Conservation (phyloP, 805 yeast genomes). For the Yamadazyma sp. region DNA sequence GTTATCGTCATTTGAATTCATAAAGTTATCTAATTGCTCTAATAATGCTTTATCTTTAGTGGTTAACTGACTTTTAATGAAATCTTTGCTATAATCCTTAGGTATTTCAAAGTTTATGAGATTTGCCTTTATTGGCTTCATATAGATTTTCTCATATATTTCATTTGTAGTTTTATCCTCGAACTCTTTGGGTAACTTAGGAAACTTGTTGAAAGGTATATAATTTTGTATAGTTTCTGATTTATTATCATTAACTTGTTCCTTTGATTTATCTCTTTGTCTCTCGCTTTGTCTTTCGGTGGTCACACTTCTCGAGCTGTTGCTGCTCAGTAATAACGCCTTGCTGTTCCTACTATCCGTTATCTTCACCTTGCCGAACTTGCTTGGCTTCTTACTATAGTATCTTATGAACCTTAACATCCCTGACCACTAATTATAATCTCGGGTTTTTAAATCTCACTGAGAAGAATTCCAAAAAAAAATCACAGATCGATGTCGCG, state of each 20-base stretch:
- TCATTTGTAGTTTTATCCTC: conserved; percentile 16
- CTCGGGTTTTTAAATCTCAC: no score
- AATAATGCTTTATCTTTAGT: conserved; percentile 24
- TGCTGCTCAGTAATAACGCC: background rate
- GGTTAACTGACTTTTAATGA: conserved; percentile 18
- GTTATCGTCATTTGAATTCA: conserved; percentile 21
- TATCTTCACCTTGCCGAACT: no score
- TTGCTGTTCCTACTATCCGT: background rate
- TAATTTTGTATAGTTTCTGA: no score
- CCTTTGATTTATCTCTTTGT: no score
- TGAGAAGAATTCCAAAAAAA: no score
- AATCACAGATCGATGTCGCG: no score
- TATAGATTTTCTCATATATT: conserved; percentile 12
- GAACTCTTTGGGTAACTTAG: conserved; percentile 23
- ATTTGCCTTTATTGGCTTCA: conserved; percentile 1
- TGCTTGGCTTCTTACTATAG: conserved; percentile 7
- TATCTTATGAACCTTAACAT: conserved; percentile 5
- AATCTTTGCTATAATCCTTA: conserved; percentile 20
- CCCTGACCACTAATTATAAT: no score
- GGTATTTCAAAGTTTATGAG: conserved; percentile 27
- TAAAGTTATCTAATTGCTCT: conserved; percentile 22
- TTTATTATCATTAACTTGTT: no score
- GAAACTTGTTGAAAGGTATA: conserved; percentile 30
- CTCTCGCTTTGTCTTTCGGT: no score
- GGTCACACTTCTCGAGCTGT: no score